Conservation (phyloP, 257 asterid genomes). For the Fraxinus quadrangulata region DNA sequence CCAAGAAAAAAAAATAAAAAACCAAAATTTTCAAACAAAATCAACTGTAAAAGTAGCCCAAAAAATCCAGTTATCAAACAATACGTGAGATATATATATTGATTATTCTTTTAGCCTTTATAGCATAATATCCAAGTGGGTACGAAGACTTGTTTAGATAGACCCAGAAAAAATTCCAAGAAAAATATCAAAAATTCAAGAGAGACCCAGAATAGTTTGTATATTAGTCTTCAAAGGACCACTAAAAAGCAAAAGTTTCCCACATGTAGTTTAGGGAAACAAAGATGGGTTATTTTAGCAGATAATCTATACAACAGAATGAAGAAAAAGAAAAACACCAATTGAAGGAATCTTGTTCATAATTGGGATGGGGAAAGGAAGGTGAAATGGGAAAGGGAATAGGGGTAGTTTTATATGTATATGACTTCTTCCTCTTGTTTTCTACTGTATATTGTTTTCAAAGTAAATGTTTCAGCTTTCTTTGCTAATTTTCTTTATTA, state of each 20-base stretch:
- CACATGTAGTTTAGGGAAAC: conserved; percentile 39
- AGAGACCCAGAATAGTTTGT: conserved; percentile 36
- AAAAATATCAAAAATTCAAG: conserved; percentile 45
- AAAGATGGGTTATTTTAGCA: conserved; percentile 48
- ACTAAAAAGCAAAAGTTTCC: conserved; percentile 46
- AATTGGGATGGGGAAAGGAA: conserved; percentile 64
- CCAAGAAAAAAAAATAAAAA: conserved; percentile 26
- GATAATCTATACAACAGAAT: conserved; percentile 39
- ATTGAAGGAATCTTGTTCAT: conserved; percentile 67
- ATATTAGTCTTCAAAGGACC: conserved; percentile 54
- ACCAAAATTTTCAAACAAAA: background rate
- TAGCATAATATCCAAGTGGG: conserved; percentile 45
- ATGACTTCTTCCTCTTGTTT: conserved; percentile 51
- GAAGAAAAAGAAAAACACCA: conserved; percentile 43
- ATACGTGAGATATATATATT: conserved; percentile 23
- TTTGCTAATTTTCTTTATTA: conserved; percentile 23
- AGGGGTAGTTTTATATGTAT: conserved; percentile 49
- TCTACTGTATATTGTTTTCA: conserved; percentile 43
- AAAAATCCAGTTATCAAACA: conserved; percentile 29
- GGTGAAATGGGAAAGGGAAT: conserved; percentile 64
- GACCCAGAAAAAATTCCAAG: conserved; percentile 39
- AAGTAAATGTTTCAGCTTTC: conserved; percentile 63
- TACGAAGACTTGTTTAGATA: conserved; percentile 36
- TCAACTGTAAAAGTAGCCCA: conserved; percentile 30
- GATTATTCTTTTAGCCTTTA: conserved; percentile 42